Evolutionary conservation across 106 monocot species (phyloP).

Genomic region (Phalaenopsis equestris): DNA sequence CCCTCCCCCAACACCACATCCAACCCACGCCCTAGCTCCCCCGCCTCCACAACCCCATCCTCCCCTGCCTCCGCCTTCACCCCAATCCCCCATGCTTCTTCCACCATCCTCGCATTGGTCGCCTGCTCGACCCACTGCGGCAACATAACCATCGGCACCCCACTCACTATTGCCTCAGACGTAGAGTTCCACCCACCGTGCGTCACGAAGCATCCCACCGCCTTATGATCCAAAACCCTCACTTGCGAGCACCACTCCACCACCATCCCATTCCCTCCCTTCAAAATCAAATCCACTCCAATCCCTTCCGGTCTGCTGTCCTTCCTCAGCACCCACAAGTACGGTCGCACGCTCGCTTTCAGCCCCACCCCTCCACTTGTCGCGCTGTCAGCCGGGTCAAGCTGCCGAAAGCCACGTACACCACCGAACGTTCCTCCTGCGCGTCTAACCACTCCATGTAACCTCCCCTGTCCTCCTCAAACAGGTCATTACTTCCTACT

Average conservation of each 20-base stretch:
- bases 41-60: not conserved
- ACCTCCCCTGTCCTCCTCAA: conserved; percentile 18
- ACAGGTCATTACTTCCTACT: conserved; percentile 3
- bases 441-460: conserved; percentile 54
- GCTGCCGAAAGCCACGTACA: conserved; percentile 58
- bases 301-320: conserved; percentile 20
- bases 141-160: conserved; percentile 5
- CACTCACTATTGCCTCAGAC: not conserved
- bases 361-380: conserved; percentile 41
- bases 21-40: conserved; percentile 7
- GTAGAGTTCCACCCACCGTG: conserved; percentile 17
- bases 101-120: conserved; percentile 9
- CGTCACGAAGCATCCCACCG: conserved; percentile 21
- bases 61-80: not conserved
- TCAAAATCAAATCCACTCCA: conserved; percentile 16
- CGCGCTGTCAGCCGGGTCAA: conserved; percentile 8
- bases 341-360: conserved; percentile 31
- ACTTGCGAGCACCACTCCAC: conserved; percentile 16
- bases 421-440: conserved; percentile 25
- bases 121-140: conserved; percentile 13
- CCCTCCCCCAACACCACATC: conserved; percentile 7
- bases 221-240: conserved; percentile 2
- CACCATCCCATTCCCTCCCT: conserved; percentile 10
- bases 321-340: conserved; percentile 41
- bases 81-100: conserved; percentile 3